Percentiles rank a stretch among this genome's conserved stretches.
Conservation (phyloP, 345 rosid species). For the Populus ilicifolia region DNA sequence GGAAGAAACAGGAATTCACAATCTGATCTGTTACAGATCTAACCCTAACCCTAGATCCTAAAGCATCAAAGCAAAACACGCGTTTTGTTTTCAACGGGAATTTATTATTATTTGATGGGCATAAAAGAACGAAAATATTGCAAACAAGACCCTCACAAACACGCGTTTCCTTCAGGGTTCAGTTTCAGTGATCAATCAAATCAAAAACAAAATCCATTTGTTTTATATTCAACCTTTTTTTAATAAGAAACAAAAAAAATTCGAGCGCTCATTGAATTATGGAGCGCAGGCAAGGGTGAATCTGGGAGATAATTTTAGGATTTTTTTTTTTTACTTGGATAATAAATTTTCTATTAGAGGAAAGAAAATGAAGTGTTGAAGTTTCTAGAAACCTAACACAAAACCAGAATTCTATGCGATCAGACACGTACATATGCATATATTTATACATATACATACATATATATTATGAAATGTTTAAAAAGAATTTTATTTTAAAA, state of each 20-base stretch:
- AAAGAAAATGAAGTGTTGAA: too few relatives aligned
- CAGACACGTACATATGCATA: too few relatives aligned
- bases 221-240: too few relatives aligned
- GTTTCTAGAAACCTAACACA: too few relatives aligned
- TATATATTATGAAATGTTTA: too few relatives aligned
- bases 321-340: not conserved
- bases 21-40: not conserved
- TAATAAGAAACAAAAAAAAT: not conserved
- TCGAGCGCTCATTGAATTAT: not conserved
- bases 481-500: too few relatives aligned
- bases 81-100: not conserved
- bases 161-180: not conserved
- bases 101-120: not conserved
- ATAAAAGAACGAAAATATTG: not conserved
- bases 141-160: constrained; percentile 5
- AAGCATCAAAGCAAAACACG: not conserved
- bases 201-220: constrained; percentile 1
- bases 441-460: too few relatives aligned
- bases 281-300: constrained; percentile 10
- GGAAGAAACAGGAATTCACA: not conserved
- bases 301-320: constrained; percentile 8
- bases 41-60: constrained; percentile 14
- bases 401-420: too few relatives aligned
- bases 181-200: not conserved
- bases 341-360: too few relatives aligned